Percentiles rank a stretch among this genome's conserved stretches.
Conservation (phyloP, 164 flowering plant species). For the Saururus chinensis region DNA sequence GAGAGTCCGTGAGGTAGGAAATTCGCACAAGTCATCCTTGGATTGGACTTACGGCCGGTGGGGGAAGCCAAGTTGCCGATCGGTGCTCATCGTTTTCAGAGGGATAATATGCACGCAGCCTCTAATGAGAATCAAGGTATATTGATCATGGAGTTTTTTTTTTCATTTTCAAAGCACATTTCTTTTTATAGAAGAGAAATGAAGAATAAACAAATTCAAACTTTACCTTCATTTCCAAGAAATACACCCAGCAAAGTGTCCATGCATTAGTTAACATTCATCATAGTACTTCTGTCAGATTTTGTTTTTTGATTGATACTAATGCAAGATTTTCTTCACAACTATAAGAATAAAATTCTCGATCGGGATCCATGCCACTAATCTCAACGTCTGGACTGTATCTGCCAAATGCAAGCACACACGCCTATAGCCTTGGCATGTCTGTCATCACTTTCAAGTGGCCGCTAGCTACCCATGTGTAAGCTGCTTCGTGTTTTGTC, state of each 20-base stretch:
- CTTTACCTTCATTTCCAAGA: conserved; percentile 5
- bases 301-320: too few relatives aligned
- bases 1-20: too few relatives aligned
- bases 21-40: conserved; percentile 7
- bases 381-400: background rate
- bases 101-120: background rate
- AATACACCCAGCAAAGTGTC: background rate
- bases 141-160: too few relatives aligned
- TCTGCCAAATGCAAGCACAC: background rate
- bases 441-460: background rate
- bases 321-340: too few relatives aligned
- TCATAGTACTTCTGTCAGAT: too few relatives aligned
- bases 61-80: conserved; percentile 10
- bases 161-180: too few relatives aligned
- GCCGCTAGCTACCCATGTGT: too few relatives aligned
- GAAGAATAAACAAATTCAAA: too few relatives aligned
- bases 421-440: background rate
- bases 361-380: background rate
- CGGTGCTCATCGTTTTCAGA: conserved; percentile 7
- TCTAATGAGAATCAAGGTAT: too few relatives aligned
- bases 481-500: too few relatives aligned
- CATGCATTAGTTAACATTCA: background rate
- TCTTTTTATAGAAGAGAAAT: too few relatives aligned
- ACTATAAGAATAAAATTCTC: background rate
- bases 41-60: conserved; percentile 19